phyloP scores from a whole-genome alignment of 2,329 filamentous ascomycete genomes.

The Clarireedia monteithiana region DNA sequence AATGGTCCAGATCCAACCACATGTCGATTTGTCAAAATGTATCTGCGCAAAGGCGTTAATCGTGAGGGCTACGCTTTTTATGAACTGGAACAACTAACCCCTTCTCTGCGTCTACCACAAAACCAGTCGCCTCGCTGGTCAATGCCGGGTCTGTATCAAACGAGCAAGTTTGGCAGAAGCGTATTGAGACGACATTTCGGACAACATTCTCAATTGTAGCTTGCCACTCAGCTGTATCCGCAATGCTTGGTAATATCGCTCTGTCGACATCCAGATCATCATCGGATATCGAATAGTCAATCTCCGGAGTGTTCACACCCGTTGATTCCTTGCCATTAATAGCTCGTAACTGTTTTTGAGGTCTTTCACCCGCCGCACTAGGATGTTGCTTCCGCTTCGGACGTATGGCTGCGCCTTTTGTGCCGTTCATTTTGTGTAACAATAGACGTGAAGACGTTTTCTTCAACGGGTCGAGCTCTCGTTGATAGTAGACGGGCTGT shows the following conservation, averaged over 20 bases:
- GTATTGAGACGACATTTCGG: constrained; percentile 93
- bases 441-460: background rate
- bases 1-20: constrained; percentile 94
- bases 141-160: constrained; percentile 96
- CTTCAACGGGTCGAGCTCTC: background rate
- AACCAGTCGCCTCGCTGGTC: constrained; percentile 92
- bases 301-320: constrained; percentile 29
- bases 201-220: constrained; percentile 91
- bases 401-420: constrained; percentile 18
- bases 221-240: constrained; percentile 78
- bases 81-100: constrained; percentile 40
- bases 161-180: constrained; percentile 95
- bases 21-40: constrained; percentile 83
- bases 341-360: constrained; percentile 27
- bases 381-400: constrained; percentile 29
- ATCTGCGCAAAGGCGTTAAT: constrained; percentile 36
- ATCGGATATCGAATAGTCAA: constrained; percentile 23
- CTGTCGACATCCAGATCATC: constrained; percentile 32
- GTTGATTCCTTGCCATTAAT: constrained; percentile 30
- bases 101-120: constrained; percentile 89
- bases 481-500: background rate
- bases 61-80: background rate
- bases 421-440: constrained; percentile 19
- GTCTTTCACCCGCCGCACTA: constrained; percentile 22
- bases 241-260: constrained; percentile 32